Evolutionary conservation across 2,329 filamentous ascomycete genomes (phyloP), one percentile per base, ranked within the genome.

Genomic region (Sporothrix globosa): DNA sequence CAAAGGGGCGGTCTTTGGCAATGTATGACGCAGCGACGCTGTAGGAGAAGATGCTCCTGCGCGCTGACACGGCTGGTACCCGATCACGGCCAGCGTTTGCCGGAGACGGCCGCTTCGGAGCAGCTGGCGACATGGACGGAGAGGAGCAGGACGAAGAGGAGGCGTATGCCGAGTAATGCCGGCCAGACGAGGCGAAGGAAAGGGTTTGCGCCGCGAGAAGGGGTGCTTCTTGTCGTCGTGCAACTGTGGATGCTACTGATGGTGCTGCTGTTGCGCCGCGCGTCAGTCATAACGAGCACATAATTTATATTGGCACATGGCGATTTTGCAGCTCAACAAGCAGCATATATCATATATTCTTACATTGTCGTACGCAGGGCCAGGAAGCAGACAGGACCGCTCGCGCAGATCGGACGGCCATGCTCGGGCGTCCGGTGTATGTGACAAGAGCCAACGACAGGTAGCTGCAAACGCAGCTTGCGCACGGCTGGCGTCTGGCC

Each of bases 11-110:
- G 75, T 89, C 87, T 79, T 95, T 95, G 71, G 87, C 90, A 65
- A 90, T 90, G 76, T 91, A 93, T 5, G 91, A 92, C 6, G 90
- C 90, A 41, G 91, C 90, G 71, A 92, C 85, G 74, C 90, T 85
- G 78, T 92, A 93, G 68, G 86, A 87, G 77, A 92, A 87, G 34
- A 77, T n/a, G 54, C 44, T 54, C 1, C 69, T 63, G 14, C 69
- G 67, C 13, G 41, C 24, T 7, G 53, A 30, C 19, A 58, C 48
- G 17, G 54, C 46, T 5, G 53, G 69, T 39, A 14, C 34, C 14
- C 52, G 52, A 2, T 53, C 5, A 48, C 5, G 17, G 61, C 41
- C 30, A 34, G 24, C 10, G 53, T 5, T 56, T 30, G 53, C 21
- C 7, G 21, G 9, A 5, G 19, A 21, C 19, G 70, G 67, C 21